These are phyloP conservation scores for Parmelia sp. DNA, from an alignment of 495 filamentous ascomycete genomes.

Conservation along the genomic window DNA sequence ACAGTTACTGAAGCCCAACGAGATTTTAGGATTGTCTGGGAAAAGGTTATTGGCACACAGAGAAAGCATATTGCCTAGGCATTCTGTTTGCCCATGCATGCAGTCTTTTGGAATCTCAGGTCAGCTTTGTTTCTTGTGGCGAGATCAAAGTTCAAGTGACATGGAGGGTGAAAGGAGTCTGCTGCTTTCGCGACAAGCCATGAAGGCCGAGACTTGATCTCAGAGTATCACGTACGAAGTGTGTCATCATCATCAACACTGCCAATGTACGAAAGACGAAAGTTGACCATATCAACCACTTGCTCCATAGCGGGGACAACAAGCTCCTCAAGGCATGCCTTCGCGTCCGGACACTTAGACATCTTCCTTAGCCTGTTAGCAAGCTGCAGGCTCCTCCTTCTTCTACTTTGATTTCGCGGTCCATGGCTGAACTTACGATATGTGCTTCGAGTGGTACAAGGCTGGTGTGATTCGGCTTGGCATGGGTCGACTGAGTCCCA, in stretches of 20 bases:
- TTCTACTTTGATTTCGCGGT: too few relatives aligned
- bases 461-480: constrained; percentile 13
- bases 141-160: too few relatives aligned
- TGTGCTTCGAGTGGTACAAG: constrained; percentile 80
- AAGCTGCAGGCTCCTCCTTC: too few relatives aligned
- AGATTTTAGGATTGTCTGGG: constrained; percentile 70
- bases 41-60: constrained; percentile 80
- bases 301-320: constrained; percentile 82
- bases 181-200: background rate
- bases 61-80: constrained; percentile 88
- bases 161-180: background rate
- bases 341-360: constrained; percentile 89
- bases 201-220: background rate
- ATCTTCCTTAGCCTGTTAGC: too few relatives aligned
- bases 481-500: background rate
- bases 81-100: constrained; percentile 85
- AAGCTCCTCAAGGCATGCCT: constrained; percentile 70
- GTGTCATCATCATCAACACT: constrained; percentile 44
- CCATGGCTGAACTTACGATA: too few relatives aligned
- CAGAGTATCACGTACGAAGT: constrained; percentile 32
- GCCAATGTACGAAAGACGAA: constrained; percentile 85
- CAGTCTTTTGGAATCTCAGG: constrained; percentile 39
- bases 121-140: background rate
- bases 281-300: constrained; percentile 77
- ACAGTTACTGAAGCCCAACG: constrained; percentile 87